Conservation (phyloP, 2,329 filamentous ascomycete species). For the Nothophoma quercina region DNA sequence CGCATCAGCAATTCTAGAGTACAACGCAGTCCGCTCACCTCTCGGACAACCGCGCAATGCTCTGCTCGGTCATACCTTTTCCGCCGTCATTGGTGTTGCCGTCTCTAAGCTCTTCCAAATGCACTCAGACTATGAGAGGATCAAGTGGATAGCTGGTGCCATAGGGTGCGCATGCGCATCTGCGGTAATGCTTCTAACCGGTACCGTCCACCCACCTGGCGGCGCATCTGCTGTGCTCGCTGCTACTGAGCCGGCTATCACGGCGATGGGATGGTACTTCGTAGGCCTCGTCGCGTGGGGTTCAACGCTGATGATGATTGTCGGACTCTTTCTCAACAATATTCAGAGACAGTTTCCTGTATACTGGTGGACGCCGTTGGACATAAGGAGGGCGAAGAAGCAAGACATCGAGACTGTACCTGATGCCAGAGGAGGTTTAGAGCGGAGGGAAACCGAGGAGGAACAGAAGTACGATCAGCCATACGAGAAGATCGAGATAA, state of each 20-base stretch:
- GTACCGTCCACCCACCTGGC: conserved; percentile 59
- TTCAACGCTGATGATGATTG: conserved; percentile 51
- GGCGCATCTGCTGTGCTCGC: conserved; percentile 59
- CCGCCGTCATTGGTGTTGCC: conserved; percentile 54
- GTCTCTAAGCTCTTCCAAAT: conserved; percentile 56
- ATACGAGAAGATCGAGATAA: conserved; percentile 41
- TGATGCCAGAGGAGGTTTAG: conserved; percentile 29
- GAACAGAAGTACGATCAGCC: conserved; percentile 25
- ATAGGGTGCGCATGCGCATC: conserved; percentile 54
- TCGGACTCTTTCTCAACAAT: conserved; percentile 57
- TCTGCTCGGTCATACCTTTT: conserved; percentile 55
- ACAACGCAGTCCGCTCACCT: conserved; percentile 56
- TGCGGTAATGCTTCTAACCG: conserved; percentile 56
- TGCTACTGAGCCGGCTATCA: conserved; percentile 50
- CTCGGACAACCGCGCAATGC: conserved; percentile 58
- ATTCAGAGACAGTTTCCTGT: conserved; percentile 56
- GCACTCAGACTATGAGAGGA: conserved; percentile 45
- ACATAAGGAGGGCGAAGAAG: conserved; percentile 38
- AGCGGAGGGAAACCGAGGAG: conserved; percentile 26
- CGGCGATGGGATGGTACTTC: conserved; percentile 56
- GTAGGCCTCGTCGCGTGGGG: conserved; percentile 54
- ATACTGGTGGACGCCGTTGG: conserved; percentile 58
- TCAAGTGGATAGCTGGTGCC: conserved; percentile 56
- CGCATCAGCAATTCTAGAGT: conserved; percentile 57
- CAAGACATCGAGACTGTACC: conserved; percentile 35